phyloP scores from a whole-genome alignment of 2,329 filamentous ascomycete genomes.

The Monosporascus ibericus region DNA sequence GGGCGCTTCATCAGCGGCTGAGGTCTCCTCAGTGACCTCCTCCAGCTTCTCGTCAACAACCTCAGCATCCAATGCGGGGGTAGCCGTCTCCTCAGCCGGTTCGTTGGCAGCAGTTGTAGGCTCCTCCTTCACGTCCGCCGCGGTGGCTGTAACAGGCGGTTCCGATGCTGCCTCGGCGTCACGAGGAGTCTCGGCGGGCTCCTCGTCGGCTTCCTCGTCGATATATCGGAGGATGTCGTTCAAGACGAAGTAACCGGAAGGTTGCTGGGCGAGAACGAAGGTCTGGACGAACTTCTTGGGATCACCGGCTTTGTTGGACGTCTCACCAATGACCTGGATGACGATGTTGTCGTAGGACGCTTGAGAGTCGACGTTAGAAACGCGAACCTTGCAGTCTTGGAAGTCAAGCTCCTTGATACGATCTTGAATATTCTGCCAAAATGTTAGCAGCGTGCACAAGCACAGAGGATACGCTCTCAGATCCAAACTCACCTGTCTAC shows the following conservation, averaged over 20 bases:
- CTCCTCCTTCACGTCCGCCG: slow-evolving; percentile 26
- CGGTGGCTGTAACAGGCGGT: slow-evolving; percentile 20
- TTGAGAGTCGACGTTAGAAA: slow-evolving; percentile 96
- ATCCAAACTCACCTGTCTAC: slow-evolving; percentile 65
- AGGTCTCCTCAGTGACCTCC: slow-evolving; percentile 42
- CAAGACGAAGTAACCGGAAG: slow-evolving; percentile 94
- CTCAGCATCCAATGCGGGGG: slow-evolving; percentile 30
- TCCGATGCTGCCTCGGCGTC: slow-evolving; percentile 18
- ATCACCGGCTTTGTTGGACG: slow-evolving; percentile 85
- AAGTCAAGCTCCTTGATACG: slow-evolving; percentile 90
- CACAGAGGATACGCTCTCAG: slow-evolving; percentile 1
- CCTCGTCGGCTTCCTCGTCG: slow-evolving; percentile 74
- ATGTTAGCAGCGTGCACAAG: slow-evolving; percentile 4
- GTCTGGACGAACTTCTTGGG: slow-evolving; percentile 97
- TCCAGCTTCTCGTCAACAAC: slow-evolving; percentile 73
- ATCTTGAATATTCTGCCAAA: slow-evolving; percentile 74
- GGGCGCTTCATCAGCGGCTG: slow-evolving; percentile 35
- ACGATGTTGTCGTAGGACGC: slow-evolving; percentile 89
- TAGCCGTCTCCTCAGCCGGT: slow-evolving; percentile 29
- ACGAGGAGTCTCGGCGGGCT: slow-evolving; percentile 41
- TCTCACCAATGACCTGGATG: slow-evolving; percentile 96
- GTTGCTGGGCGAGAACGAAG: slow-evolving; percentile 92
- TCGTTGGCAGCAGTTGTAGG: slow-evolving; percentile 25
- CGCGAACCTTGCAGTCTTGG: slow-evolving; percentile 96
- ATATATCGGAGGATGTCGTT: slow-evolving; percentile 98